Conservation (phyloP, 2,329 filamentous ascomycete genomes). For the Fusarium sp. region DNA sequence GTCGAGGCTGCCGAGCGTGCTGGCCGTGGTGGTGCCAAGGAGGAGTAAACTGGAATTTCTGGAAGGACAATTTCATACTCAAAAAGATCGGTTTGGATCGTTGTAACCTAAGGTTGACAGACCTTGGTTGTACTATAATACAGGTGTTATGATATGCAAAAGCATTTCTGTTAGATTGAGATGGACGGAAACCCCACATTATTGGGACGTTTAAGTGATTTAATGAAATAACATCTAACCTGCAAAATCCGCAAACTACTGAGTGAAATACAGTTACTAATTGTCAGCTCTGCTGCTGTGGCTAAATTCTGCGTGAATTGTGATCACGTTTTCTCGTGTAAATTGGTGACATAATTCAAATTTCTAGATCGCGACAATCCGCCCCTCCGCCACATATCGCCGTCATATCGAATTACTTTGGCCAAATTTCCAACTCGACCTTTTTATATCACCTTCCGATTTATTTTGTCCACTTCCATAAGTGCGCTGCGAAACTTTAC, state of each 20-base stretch:
- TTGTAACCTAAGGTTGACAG: constrained; percentile 26
- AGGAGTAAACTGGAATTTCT: constrained; percentile 66
- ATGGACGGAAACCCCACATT: constrained; percentile 1
- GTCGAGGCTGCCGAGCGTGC: constrained; percentile 84
- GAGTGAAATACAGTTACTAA: background rate
- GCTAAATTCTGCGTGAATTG: background rate
- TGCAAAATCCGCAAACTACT: background rate
- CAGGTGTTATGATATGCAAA: constrained; percentile 25
- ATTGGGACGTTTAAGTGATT: background rate
- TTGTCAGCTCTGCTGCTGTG: background rate
- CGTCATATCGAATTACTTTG: constrained; percentile 16
- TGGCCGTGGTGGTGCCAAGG: constrained; percentile 78
- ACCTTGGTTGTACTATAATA: constrained; percentile 41
- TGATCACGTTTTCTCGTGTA: constrained; percentile 52
- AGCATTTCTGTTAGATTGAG: constrained; percentile 21
- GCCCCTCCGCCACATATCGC: constrained; percentile 49
- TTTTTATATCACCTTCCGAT: background rate
- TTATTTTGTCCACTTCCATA: background rate
- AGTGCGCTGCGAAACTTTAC: background rate
- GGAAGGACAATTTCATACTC: constrained; percentile 19
- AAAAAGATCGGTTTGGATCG: constrained; percentile 8
- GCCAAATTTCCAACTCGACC: background rate
- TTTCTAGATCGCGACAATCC: constrained; percentile 41
- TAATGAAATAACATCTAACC: constrained; percentile 3
- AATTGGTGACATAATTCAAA: constrained; percentile 48